Percentiles rank a stretch among this genome's conserved stretches.
Evolutionary conservation across 2,329 filamentous ascomycete genomes (phyloP).

Genomic region (Cadophora luteo-olivacea): DNA sequence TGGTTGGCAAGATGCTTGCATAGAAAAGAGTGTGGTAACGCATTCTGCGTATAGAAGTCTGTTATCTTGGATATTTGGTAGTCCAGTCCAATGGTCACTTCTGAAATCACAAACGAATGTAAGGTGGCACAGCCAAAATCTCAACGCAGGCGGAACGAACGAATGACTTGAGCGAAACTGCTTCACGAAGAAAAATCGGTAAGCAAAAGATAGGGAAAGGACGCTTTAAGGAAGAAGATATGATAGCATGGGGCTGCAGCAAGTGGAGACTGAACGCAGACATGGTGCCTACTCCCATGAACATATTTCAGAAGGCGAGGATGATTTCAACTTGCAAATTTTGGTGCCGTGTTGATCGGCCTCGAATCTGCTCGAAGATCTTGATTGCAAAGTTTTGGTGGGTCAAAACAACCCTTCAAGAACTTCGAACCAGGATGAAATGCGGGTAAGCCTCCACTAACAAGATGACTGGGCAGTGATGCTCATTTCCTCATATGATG

Average conservation of each 20-base stretch:
- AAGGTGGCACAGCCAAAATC: constrained; percentile 17
- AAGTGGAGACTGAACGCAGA: background rate
- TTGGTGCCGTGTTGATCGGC: background rate
- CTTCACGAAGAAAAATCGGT: background rate
- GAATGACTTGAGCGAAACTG: constrained; percentile 6
- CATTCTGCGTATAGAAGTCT: constrained; percentile 10
- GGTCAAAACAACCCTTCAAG: background rate
- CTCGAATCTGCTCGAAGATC: background rate
- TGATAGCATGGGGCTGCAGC: background rate
- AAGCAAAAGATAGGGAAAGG: background rate
- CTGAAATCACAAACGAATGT: constrained; percentile 7
- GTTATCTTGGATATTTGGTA: background rate
- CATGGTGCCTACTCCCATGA: background rate
- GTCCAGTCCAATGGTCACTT: background rate
- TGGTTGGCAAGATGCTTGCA: constrained; percentile 15
- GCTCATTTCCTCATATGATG: constrained; percentile 6
- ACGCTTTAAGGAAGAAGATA: background rate
- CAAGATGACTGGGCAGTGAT: background rate
- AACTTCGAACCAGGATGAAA: background rate
- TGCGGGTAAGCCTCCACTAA: background rate
- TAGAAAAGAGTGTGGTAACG: constrained; percentile 23
- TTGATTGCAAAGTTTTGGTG: background rate
- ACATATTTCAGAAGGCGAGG: background rate
- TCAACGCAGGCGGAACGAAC: constrained; percentile 10
- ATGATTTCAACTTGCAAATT: background rate